Conservation (phyloP, 2,329 filamentous ascomycete species). For the Fusarium xylarioides region DNA sequence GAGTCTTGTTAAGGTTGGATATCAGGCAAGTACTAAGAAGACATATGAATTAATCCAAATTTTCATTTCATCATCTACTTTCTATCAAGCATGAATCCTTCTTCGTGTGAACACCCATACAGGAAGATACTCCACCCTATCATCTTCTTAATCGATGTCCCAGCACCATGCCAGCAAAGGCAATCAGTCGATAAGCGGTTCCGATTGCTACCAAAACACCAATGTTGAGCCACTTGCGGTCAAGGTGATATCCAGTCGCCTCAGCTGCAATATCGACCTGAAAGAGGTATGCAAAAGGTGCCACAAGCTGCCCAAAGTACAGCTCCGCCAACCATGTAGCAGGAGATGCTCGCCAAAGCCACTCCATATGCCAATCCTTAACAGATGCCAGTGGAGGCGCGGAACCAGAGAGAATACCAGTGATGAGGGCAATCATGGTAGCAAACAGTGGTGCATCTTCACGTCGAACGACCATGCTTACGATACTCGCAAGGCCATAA, state of each 20-base stretch:
- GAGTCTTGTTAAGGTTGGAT: neutral
- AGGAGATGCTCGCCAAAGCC: slow-evolving; percentile 64
- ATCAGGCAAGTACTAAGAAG: neutral
- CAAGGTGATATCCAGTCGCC: slow-evolving; percentile 56
- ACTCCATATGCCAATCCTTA: slow-evolving; percentile 61
- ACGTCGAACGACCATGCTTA: slow-evolving; percentile 63
- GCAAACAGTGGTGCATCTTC: slow-evolving; percentile 67
- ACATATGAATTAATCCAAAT: neutral
- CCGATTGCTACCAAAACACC: slow-evolving; percentile 55
- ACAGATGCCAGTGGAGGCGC: slow-evolving; percentile 61
- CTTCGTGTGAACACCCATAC: neutral
- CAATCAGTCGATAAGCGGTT: slow-evolving; percentile 55
- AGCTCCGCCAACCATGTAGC: slow-evolving; percentile 66
- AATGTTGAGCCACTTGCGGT: slow-evolving; percentile 57
- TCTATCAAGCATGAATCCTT: neutral
- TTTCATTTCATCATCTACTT: neutral
- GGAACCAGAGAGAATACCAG: slow-evolving; percentile 63
- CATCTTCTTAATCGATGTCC: slow-evolving; percentile 37
- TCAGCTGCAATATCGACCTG: slow-evolving; percentile 56
- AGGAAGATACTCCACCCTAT: neutral
- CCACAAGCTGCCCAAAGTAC: slow-evolving; percentile 63
- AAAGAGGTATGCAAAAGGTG: slow-evolving; percentile 61
- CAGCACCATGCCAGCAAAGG: slow-evolving; percentile 43
- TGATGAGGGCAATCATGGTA: slow-evolving; percentile 63
- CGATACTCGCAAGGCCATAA: slow-evolving; percentile 62